Conservation (phyloP, 345 rosid genomes). For the Barbarea vulgaris region DNA sequence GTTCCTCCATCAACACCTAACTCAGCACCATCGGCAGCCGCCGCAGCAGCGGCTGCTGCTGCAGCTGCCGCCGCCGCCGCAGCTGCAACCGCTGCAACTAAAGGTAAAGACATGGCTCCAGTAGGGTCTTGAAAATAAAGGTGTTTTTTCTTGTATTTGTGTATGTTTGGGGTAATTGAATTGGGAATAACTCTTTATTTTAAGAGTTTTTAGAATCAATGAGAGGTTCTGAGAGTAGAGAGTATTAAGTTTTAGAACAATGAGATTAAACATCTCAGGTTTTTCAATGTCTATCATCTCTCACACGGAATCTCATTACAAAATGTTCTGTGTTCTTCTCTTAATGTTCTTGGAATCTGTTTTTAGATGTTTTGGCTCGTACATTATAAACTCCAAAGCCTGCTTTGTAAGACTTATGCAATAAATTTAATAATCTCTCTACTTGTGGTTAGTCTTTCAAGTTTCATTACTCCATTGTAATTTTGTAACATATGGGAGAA, state of each 20-base stretch:
- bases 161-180: constrained; percentile 31
- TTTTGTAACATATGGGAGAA: neutral
- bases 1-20: constrained; percentile 77
- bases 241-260: constrained; percentile 28
- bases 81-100: constrained; percentile 70
- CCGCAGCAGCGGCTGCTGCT: constrained; percentile 66
- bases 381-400: constrained; percentile 16
- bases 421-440: neutral
- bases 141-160: constrained; percentile 31
- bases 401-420: constrained; percentile 12
- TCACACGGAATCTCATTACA: constrained; percentile 14
- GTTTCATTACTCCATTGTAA: neutral
- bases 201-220: constrained; percentile 33
- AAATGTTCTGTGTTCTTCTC: constrained; percentile 26
- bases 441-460: neutral
- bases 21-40: constrained; percentile 75
- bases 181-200: constrained; percentile 34
- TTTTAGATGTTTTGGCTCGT: constrained; percentile 28
- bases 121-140: constrained; percentile 65
- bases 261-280: constrained; percentile 31
- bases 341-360: constrained; percentile 17
- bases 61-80: constrained; percentile 63
- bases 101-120: constrained; percentile 78
- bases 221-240: constrained; percentile 23
- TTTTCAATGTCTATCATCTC: constrained; percentile 9